Percentiles rank a stretch among this genome's conserved stretches.
Evolutionary conservation across 306 rosid species (phyloP).

Genomic region (Casuarina cunninghamiana): DNA sequence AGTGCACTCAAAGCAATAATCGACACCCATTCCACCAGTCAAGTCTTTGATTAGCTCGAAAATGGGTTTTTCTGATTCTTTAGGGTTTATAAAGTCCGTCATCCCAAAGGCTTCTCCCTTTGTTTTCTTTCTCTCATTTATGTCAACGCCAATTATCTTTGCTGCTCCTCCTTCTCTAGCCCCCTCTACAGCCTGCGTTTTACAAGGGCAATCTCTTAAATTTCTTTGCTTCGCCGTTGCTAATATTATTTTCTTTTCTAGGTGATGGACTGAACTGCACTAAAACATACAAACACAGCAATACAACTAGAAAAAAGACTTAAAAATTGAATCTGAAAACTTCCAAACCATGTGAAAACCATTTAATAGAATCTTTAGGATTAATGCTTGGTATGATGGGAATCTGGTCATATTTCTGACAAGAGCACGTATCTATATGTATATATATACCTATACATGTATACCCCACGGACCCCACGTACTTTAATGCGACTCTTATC

Average conservation of each 20-base stretch:
- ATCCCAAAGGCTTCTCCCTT: slow-evolving; percentile 53
- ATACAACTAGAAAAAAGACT: background rate
- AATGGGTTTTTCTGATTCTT: slow-evolving; percentile 25
- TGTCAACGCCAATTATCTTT: slow-evolving; percentile 55
- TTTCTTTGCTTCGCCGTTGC: background rate
- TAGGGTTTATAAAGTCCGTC: slow-evolving; percentile 46
- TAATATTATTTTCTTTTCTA: too few relatives aligned
- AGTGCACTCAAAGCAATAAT: slow-evolving; percentile 55
- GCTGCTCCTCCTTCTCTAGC: slow-evolving; percentile 45
- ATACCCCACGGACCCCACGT: too few relatives aligned
- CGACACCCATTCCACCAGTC: slow-evolving; percentile 59
- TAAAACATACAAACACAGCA: background rate
- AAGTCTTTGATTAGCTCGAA: slow-evolving; percentile 39
- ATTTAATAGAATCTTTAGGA: too few relatives aligned
- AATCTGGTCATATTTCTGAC: too few relatives aligned
- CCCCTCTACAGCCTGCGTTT: slow-evolving; percentile 39
- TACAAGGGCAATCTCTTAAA: background rate
- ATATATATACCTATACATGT: too few relatives aligned
- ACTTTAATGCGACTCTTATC: too few relatives aligned
- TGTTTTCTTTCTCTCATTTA: slow-evolving; percentile 34
- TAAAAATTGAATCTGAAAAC: background rate
- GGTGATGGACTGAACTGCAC: too few relatives aligned
- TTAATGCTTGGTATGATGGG: too few relatives aligned
- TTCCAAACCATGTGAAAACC: too few relatives aligned
- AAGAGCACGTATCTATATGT: too few relatives aligned